These are phyloP conservation scores for Gracilariopsis chorda DNA, from an alignment of 23 red algal genomes.

Conservation along the genomic window DNA sequence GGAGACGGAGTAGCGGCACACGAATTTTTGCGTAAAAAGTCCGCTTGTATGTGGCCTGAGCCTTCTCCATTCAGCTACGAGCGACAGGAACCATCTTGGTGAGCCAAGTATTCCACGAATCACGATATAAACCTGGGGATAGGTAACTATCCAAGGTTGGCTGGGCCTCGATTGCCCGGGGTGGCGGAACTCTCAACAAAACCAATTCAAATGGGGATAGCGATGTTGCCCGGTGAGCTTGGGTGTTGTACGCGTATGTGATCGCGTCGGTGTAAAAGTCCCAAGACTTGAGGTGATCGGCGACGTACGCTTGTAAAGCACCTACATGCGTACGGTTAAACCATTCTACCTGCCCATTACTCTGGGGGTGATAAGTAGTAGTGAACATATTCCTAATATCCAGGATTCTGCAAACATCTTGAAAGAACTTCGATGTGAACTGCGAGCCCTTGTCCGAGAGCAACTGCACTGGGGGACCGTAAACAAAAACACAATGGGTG, in stretches of 20 bases:
- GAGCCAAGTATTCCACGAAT: neutral
- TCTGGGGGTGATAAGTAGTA: constrained; percentile 4
- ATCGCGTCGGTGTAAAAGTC: neutral
- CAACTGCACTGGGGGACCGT: neutral
- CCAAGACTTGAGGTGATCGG: neutral
- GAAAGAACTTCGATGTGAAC: constrained; percentile 30
- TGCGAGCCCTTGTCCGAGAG: constrained; percentile 4
- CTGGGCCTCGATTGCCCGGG: neutral
- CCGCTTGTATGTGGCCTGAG: neutral
- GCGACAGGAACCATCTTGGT: neutral
- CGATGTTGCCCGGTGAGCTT: neutral
- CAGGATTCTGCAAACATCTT: neutral
- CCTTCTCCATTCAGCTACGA: neutral
- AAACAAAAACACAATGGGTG: neutral
- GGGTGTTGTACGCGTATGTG: neutral
- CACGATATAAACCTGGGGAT: neutral
- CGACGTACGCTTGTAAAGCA: neutral
- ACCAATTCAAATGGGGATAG: neutral
- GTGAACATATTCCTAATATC: neutral
- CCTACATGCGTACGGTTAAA: neutral
- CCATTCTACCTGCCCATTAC: constrained; percentile 15
- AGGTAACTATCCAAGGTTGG: neutral
- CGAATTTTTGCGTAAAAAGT: neutral
- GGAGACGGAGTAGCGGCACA: neutral
- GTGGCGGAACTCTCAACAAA: neutral